Percentiles rank a stretch among this genome's conserved stretches.
phyloP scores from a whole-genome alignment of 73 alveolate genomes.

The Paramecium sexaurelia region DNA sequence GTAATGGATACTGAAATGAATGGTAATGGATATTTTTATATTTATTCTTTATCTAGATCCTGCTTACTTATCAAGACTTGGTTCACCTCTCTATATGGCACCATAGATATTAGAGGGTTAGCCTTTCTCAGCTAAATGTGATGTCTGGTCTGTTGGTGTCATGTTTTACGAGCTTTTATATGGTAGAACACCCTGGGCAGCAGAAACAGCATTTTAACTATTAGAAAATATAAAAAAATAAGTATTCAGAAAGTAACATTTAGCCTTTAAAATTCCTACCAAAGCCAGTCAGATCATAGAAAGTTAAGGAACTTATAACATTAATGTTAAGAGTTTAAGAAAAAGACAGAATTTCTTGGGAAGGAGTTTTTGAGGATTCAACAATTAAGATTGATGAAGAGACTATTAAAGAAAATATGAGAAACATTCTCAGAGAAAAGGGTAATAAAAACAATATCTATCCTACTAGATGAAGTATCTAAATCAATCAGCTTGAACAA shows the following conservation, averaged over 20 bases:
- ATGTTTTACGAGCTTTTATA: constrained; percentile 66
- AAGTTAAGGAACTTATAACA: constrained; percentile 60
- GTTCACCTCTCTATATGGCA: constrained; percentile 73
- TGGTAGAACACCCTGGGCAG: constrained; percentile 66
- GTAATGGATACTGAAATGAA: constrained; percentile 65
- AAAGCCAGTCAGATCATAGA: constrained; percentile 65
- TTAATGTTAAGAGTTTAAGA: constrained; percentile 61
- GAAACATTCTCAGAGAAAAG: constrained; percentile 29
- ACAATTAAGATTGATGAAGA: constrained; percentile 60
- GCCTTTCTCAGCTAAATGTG: constrained; percentile 67
- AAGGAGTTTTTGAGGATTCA: constrained; percentile 66
- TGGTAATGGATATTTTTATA: background rate
- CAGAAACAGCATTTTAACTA: constrained; percentile 56
- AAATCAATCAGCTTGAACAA: constrained; percentile 58
- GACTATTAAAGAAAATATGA: constrained; percentile 38
- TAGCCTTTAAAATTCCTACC: constrained; percentile 62
- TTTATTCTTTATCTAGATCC: constrained; percentile 1
- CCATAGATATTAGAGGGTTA: constrained; percentile 68
- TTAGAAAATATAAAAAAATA: constrained; percentile 58
- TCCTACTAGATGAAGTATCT: constrained; percentile 35
- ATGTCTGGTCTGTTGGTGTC: constrained; percentile 72
- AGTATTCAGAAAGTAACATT: background rate
- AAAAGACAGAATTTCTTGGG: constrained; percentile 68
- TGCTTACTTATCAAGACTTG: constrained; percentile 65
- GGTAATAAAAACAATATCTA: background rate